Evolutionary conservation across 1,139 yeast species (phyloP).

Genomic region (Pneumocystis sp.): DNA sequence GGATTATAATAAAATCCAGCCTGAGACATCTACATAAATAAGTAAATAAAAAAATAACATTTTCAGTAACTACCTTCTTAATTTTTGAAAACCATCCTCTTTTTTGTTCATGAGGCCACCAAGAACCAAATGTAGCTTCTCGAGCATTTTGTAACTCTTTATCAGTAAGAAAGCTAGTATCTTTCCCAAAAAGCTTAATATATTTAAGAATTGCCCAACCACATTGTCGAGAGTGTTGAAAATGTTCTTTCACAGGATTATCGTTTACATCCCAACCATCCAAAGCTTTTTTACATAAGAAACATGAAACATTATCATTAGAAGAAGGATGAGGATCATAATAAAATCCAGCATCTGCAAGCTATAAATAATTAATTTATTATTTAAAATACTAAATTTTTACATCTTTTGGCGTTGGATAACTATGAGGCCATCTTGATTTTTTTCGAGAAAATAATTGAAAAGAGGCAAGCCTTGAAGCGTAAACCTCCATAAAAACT

Average conservation of each 20-base stretch:
- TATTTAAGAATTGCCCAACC: conserved; percentile 24
- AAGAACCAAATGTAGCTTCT: conserved; percentile 34
- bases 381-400: neutral
- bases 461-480: neutral
- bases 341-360: conserved; percentile 58
- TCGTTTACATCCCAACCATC: conserved; percentile 28
- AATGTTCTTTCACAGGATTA: conserved; percentile 32
- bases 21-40: conserved; percentile 32
- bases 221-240: conserved; percentile 34
- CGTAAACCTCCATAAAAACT: neutral
- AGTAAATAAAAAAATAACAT: conserved; percentile 1
- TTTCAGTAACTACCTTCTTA: conserved; percentile 27
- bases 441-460: conserved; percentile 2
- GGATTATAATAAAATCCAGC: conserved; percentile 65
- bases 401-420: conserved; percentile 18
- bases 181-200: conserved; percentile 4
- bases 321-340: conserved; percentile 38
- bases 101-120: conserved; percentile 41
- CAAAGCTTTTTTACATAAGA: conserved; percentile 35
- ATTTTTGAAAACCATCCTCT: conserved; percentile 21
- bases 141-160: conserved; percentile 32
- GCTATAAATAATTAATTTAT: conserved; percentile 11
- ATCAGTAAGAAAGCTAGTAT: conserved; percentile 26
- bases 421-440: conserved; percentile 21
- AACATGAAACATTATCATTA: conserved; percentile 45